phyloP scores from a whole-genome alignment of 495 filamentous ascomycete genomes.

The Elasticomyces elasticus region DNA sequence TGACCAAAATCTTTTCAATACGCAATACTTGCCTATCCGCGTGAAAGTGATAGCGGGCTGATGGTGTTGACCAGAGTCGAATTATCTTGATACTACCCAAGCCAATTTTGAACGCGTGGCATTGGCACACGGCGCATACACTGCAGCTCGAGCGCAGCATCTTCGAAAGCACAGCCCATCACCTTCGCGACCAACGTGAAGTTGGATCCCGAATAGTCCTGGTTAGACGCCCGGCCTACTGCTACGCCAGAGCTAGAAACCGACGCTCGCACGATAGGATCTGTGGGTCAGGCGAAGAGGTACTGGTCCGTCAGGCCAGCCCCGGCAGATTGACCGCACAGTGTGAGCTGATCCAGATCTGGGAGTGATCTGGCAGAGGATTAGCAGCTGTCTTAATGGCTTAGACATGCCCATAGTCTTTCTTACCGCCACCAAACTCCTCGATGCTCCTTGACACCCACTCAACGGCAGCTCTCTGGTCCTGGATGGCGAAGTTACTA shows the following conservation, averaged over 20 bases:
- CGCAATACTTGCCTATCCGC: slow-evolving; percentile 2
- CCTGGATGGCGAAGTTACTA: slow-evolving; percentile 21
- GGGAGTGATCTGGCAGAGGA: no score
- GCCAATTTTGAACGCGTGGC: slow-evolving; percentile 8
- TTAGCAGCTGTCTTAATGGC: no score
- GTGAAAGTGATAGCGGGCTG: slow-evolving; percentile 20
- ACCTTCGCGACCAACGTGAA: slow-evolving; percentile 15
- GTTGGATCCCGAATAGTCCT: slow-evolving; percentile 5
- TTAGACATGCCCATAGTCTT: no score
- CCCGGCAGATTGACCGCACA: slow-evolving; percentile 21
- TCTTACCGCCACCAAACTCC: slow-evolving; percentile 24
- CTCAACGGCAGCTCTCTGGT: slow-evolving; percentile 22
- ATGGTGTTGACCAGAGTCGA: neutral
- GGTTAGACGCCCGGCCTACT: neutral
- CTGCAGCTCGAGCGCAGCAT: slow-evolving; percentile 7
- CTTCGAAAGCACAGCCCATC: neutral
- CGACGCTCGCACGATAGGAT: slow-evolving; percentile 6
- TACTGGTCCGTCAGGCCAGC: neutral
- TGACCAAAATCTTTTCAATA: neutral
- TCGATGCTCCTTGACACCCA: slow-evolving; percentile 21
- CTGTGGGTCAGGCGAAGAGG: slow-evolving; percentile 3
- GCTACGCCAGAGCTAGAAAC: slow-evolving; percentile 1
- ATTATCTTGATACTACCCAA: slow-evolving; percentile 13
- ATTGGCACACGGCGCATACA: slow-evolving; percentile 13
- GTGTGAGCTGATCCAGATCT: slow-evolving; percentile 16